A percentile compares a stretch with the other conserved stretches of the same genome.
Conservation (phyloP, 768 basidiomycete species). For the Pleurotus sapidus region DNA sequence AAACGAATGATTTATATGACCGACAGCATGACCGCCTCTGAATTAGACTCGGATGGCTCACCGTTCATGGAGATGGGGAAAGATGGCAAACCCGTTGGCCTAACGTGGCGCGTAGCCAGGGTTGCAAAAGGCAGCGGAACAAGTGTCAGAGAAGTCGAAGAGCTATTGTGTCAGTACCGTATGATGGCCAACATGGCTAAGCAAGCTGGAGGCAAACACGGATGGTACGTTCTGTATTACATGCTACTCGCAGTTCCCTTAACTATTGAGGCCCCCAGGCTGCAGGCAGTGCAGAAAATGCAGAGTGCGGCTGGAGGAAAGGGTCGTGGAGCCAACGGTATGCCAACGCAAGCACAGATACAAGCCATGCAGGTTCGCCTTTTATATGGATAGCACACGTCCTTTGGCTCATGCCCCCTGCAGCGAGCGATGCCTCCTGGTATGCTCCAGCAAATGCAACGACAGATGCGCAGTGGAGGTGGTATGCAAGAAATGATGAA, state of each 20-base stretch:
- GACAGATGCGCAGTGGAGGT: constrained; percentile 74
- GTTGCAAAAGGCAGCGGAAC: constrained; percentile 95
- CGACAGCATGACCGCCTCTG: constrained; percentile 92
- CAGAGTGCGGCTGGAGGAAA: constrained; percentile 83
- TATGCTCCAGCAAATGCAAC: constrained; percentile 91
- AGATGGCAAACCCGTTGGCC: constrained; percentile 78
- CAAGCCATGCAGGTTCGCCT: constrained; percentile 84
- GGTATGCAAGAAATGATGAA: constrained; percentile 99
- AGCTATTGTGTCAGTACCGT: constrained; percentile 91
- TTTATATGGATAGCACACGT: background rate
- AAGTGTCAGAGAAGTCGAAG: constrained; percentile 96
- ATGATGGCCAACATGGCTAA: constrained; percentile 99
- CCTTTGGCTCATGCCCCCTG: background rate
- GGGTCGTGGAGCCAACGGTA: constrained; percentile 82
- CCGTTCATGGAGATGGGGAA: constrained; percentile 84
- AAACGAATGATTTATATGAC: constrained; percentile 99
- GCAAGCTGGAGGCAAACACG: constrained; percentile 96
- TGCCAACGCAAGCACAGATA: constrained; percentile 92
- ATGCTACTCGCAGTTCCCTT: constrained; percentile 3
- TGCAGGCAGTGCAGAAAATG: constrained; percentile 92
- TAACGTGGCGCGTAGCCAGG: constrained; percentile 88
- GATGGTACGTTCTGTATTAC: constrained; percentile 56
- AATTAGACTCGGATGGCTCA: constrained; percentile 93
- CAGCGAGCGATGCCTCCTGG: constrained; percentile 94
- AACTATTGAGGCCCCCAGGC: constrained; percentile 36